Evolutionary conservation across 257 asterid genomes (phyloP).

Genomic region (Solanum stenotomum): DNA sequence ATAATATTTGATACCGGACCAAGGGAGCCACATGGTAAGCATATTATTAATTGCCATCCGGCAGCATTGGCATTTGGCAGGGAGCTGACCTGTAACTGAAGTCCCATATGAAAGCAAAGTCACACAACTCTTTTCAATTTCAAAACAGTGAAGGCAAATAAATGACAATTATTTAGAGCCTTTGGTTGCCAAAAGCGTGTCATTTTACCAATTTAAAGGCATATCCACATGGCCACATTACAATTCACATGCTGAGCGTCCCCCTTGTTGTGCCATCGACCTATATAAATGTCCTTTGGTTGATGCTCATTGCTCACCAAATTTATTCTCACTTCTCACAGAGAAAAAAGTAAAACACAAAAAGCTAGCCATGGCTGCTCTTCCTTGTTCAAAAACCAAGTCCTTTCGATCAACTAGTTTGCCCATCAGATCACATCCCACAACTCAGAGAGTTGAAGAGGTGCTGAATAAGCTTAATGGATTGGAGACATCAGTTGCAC

Average conservation of each 20-base stretch:
- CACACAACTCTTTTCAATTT: not conserved
- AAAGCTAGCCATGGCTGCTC: not conserved
- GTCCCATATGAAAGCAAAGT: not conserved
- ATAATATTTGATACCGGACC: not conserved
- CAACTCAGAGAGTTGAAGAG: not conserved
- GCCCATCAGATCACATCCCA: slow-evolving; percentile 10
- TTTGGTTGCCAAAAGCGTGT: not conserved
- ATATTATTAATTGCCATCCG: not conserved
- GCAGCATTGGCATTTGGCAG: not conserved
- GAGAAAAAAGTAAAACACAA: not conserved
- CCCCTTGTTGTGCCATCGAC: not conserved
- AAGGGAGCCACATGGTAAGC: not conserved
- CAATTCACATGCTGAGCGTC: not conserved
- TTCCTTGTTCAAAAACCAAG: slow-evolving; percentile 7
- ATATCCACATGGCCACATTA: not conserved
- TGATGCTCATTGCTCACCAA: not conserved
- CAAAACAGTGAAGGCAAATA: not conserved
- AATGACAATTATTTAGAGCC: not conserved
- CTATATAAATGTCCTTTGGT: not conserved
- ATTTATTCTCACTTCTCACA: not conserved
- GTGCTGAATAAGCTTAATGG: not conserved
- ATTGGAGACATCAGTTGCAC: not conserved
- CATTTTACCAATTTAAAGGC: not conserved
- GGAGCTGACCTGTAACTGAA: not conserved
- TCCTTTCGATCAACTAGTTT: slow-evolving; percentile 1